Evolutionary conservation across 108 stramenopile genomes (phyloP).

Genomic region (Cyclostephanos tholiformis): DNA sequence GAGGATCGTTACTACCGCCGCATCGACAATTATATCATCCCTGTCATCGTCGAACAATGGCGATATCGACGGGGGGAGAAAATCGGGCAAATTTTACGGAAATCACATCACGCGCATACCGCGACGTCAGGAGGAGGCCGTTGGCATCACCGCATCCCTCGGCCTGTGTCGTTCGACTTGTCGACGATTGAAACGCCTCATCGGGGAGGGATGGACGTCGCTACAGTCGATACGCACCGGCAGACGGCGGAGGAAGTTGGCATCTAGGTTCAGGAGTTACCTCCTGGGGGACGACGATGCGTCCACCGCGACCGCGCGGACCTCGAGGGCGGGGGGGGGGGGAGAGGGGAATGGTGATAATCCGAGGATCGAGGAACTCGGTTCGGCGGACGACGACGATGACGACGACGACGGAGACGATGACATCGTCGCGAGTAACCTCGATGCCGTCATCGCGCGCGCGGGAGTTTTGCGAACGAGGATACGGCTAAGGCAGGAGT

Average conservation of each 20-base stretch:
- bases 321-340: too few species aligned
- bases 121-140: conserved; percentile 20
- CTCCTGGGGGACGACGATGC: conserved; percentile 2
- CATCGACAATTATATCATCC: too few species aligned
- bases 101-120: conserved; percentile 4
- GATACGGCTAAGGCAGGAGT: conserved; percentile 33
- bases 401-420: conserved; percentile 6
- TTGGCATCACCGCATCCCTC: conserved; percentile 25
- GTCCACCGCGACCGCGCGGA: neutral
- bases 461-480: conserved; percentile 58
- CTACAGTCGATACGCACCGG: conserved; percentile 13
- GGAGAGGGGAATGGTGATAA: too few species aligned
- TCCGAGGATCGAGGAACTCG: neutral
- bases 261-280: conserved; percentile 16
- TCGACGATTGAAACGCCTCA: neutral
- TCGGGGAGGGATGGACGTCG: conserved; percentile 10
- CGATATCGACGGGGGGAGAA: too few species aligned
- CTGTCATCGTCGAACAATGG: neutral
- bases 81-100: neutral
- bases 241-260: conserved; percentile 24
- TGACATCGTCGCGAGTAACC: conserved; percentile 5
- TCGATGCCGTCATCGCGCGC: conserved; percentile 53
- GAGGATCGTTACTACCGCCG: too few species aligned
- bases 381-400: neutral
- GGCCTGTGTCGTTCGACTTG: conserved; percentile 29